Conservation (phyloP, 108 stramenopile species). For the Fragilaria crotonensis region DNA sequence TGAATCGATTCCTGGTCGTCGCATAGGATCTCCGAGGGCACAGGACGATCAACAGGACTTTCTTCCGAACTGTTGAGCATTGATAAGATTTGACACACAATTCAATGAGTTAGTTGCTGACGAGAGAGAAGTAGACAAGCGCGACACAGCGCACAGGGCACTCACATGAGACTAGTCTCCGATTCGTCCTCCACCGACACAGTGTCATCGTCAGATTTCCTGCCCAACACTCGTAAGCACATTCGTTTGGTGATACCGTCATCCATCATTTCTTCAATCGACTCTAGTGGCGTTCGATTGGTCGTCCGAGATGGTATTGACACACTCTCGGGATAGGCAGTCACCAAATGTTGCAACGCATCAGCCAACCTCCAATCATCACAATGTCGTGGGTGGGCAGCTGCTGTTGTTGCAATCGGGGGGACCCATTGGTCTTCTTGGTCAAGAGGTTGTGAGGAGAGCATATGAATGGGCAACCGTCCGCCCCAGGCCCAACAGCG, state of each 20-base stretch:
- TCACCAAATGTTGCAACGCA: constrained; percentile 4
- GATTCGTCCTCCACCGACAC: too few species aligned
- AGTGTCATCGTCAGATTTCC: too few species aligned
- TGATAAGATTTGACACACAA: not conserved
- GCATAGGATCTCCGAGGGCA: not conserved
- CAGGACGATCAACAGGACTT: not conserved
- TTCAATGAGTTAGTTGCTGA: not conserved
- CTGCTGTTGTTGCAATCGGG: not conserved
- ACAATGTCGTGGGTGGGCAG: not conserved
- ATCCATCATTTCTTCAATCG: not conserved
- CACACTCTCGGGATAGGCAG: constrained; percentile 4
- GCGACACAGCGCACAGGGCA: not conserved
- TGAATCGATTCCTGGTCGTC: not conserved
- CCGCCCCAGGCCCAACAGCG: not conserved
- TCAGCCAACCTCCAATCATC: not conserved
- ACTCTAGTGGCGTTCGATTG: constrained; percentile 10
- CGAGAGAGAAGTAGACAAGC: not conserved
- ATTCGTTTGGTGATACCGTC: not conserved
- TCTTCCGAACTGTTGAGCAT: not conserved
- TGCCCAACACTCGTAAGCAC: not conserved
- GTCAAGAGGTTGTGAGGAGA: too few species aligned
- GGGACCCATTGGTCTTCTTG: too few species aligned
- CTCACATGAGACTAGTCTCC: not conserved
- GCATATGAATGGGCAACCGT: constrained; percentile 32
- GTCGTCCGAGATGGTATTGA: not conserved